A percentile compares a stretch with the other conserved stretches of the same genome.
Evolutionary conservation across 2,329 filamentous ascomycete species (phyloP).

Genomic region (Decorospora gaudefroyi): DNA sequence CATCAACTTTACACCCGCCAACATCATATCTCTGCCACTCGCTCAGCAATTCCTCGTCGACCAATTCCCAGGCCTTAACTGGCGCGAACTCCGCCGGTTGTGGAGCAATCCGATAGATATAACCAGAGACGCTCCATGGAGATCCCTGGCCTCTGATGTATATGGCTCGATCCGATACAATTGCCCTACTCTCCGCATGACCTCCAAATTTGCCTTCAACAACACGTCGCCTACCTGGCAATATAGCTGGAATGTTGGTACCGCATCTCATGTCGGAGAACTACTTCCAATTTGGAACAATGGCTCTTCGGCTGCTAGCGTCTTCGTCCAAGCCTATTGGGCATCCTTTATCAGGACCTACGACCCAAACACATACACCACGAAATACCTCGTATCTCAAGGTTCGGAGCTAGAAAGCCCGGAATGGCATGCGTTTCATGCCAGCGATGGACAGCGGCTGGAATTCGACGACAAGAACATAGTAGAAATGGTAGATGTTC

Average conservation of each 20-base stretch:
- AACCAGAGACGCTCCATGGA: conserved; percentile 35
- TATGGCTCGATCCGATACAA: conserved; percentile 58
- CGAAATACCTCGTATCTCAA: conserved; percentile 22
- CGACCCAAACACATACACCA: conserved; percentile 48
- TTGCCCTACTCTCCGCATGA: conserved; percentile 53
- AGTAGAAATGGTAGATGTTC: conserved; percentile 39
- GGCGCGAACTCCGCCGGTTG: conserved; percentile 32
- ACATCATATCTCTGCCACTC: conserved; percentile 37
- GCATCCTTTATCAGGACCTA: conserved; percentile 51
- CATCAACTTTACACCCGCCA: conserved; percentile 47
- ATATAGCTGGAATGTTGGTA: conserved; percentile 56
- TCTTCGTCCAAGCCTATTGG: conserved; percentile 49
- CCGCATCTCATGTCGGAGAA: conserved; percentile 47
- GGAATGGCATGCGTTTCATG: conserved; percentile 34
- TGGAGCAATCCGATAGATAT: conserved; percentile 38
- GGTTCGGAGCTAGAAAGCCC: conserved; percentile 28
- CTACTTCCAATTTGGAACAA: conserved; percentile 48
- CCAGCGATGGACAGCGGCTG: conserved; percentile 27
- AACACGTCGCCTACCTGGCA: conserved; percentile 48
- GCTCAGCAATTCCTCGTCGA: conserved; percentile 47
- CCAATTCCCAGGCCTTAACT: conserved; percentile 46
- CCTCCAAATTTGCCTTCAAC: conserved; percentile 39
- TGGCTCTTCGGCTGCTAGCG: conserved; percentile 35
- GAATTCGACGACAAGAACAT: conserved; percentile 34
- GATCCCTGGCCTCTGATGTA: conserved; percentile 47